Evolutionary conservation across 2,329 filamentous ascomycete species (phyloP), one percentile per base, ranked within the genome.

Genomic region (Monilinia laxa): DNA sequence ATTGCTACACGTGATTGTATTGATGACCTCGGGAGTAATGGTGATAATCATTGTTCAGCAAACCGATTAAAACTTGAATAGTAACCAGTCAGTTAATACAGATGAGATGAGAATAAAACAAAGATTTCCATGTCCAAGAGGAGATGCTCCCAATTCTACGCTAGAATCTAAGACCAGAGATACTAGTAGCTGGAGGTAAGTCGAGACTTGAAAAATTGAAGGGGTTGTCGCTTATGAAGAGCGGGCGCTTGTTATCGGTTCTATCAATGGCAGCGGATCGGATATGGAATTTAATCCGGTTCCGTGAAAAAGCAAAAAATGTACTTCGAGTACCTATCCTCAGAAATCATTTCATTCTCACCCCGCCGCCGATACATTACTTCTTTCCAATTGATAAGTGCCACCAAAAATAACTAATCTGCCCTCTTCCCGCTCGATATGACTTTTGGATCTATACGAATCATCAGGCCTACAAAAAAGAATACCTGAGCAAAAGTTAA

Each of bases 221-320:
- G 42, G 28, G 55, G 31, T 49, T 60, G 31, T 60, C 57, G 57
- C 57, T 60, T 60, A 60, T 4, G 28, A 38, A 18, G 28, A 4
- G 52, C 52, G 18, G 52, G n/a, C 47, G 47, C 47, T 31, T 54
- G 52, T 31, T 31, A 35, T 54, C 52, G 52, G 28, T 51, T 51
- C n/a, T 11, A 11, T 12, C 7, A n/a, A 49, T 23, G n/a, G 6
- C 12, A 23, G 28, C 28, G 25, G 25, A 49, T 35, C 62, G 62
- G 62, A 6, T 16, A 14, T 55, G 40, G 28, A 58, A 14, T 64
- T 65, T 59, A 59, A 52, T 28, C 63, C 63, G 63, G 16, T 59
- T 57, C 54, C 63, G 63, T 65, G 11, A 49, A 59, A 42, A 56
- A 42, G 62, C n/a, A 59, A 65, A 65, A 65, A 65, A 35, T 35